A percentile compares a stretch with the other conserved stretches of the same genome.
These are phyloP conservation scores for Wickerhamomyces rabaulensis DNA, from an alignment of 805 yeast species.

Conservation along the genomic window DNA sequence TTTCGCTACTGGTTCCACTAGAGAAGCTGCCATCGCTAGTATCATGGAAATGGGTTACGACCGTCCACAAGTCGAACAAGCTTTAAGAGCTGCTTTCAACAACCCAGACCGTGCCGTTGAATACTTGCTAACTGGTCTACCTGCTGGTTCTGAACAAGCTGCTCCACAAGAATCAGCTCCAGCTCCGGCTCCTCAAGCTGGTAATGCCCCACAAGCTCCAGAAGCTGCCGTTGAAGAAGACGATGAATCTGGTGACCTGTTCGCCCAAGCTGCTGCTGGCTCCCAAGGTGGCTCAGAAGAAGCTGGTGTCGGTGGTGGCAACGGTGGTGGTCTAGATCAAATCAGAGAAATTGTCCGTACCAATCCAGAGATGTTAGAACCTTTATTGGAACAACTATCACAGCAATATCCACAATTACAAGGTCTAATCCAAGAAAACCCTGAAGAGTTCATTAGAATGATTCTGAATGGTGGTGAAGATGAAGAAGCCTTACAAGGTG, in stretches of 20 bases:
- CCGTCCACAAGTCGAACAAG: conserved; percentile 80
- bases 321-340: conserved; percentile 37
- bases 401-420: conserved; percentile 82
- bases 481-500: conserved; percentile 35
- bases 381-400: conserved; percentile 76
- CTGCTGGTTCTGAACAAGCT: conserved; percentile 38
- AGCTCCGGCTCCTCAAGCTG: conserved; percentile 25
- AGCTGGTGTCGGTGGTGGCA: conserved; percentile 22
- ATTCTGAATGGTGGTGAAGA: conserved; percentile 46
- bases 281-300: conserved; percentile 16
- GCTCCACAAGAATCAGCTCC: conserved; percentile 20
- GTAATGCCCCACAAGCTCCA: conserved; percentile 13
- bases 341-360: conserved; percentile 75
- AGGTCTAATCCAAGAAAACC: conserved; percentile 71
- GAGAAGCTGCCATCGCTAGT: conserved; percentile 72
- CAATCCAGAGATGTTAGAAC: conserved; percentile 85
- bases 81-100: conserved; percentile 91
- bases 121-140: conserved; percentile 84
- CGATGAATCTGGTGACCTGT: conserved; percentile 23
- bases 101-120: conserved; percentile 98
- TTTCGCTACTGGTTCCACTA: conserved; percentile 70
- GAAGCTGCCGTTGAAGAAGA: conserved; percentile 23
- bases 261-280: conserved; percentile 37
- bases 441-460: conserved; percentile 81
- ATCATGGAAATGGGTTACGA: conserved; percentile 97